Conservation (phyloP, 495 filamentous ascomycete genomes). For the Annulohypoxylon moriforme region DNA sequence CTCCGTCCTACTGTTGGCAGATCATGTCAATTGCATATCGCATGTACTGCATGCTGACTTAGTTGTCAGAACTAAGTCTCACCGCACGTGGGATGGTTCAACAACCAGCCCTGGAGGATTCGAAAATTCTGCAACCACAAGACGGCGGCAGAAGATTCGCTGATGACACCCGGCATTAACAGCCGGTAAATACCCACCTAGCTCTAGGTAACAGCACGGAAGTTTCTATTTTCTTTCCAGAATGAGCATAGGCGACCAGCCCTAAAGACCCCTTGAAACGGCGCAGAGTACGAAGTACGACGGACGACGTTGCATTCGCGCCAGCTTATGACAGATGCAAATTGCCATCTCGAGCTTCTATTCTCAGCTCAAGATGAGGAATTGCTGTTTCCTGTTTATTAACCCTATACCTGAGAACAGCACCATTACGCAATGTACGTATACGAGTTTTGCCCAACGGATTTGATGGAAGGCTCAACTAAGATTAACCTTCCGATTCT, state of each 20-base stretch:
- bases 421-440: neutral
- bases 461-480: conserved; percentile 10
- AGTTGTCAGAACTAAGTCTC: conserved; percentile 11
- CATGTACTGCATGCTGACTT: conserved; percentile 25
- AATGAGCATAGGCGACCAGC: conserved; percentile 15
- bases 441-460: neutral
- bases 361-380: conserved; percentile 27
- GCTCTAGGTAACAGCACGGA: conserved; percentile 13
- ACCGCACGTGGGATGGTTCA: conserved; percentile 24
- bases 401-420: neutral
- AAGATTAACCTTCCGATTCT: conserved; percentile 25
- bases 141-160: conserved; percentile 1
- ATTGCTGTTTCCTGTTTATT: conserved; percentile 35
- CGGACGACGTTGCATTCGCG: conserved; percentile 34
- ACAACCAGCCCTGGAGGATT: conserved; percentile 24
- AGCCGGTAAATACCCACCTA: neutral
- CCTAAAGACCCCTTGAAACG: conserved; percentile 33
- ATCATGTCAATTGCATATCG: conserved; percentile 10
- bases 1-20: conserved; percentile 11
- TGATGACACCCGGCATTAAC: conserved; percentile 6
- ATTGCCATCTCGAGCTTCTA: conserved; percentile 27
- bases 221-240: conserved; percentile 42
- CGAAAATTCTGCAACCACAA: conserved; percentile 17
- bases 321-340: conserved; percentile 19
- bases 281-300: conserved; percentile 19